Base-by-base conservation (phyloP, 352 stramenopile genomes). In the Globisporangium yorkense region DNA sequence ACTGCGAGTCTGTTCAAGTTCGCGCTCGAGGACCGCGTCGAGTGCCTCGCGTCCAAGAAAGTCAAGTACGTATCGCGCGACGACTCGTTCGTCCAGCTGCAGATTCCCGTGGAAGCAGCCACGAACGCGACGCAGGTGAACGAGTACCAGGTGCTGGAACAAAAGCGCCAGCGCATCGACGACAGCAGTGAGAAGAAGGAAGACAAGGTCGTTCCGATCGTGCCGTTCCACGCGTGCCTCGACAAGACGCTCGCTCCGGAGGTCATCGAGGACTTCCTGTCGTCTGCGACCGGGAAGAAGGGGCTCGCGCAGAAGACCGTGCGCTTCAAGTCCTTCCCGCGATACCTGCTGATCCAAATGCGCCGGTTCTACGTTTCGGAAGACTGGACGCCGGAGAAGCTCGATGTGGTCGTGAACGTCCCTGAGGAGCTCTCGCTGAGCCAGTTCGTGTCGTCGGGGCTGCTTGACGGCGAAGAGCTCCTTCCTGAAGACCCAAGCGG, bases 271-370 rank as follows among this genome's bases (percentile, higher is more conserved):
- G 95, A 96, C 47, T 94, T 96, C 57, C 69, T 93, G 21, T 91
- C 80, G 0, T 64, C 75, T 1, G 86, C 82, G 13, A 94, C 84
- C 12, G 73, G 80, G 9, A 81, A 80, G 57, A 95, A 94, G 54
- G 84, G 84, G 8, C 62, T 83, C 15, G 86, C 86, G 1, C 76
- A 92, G 41, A 93, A 94, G 57, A 88, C 70, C 0, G 83, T 87
- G 35, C 81, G 93, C 16, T 95, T 99, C 63, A 72, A 77, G 43
- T 97, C 93, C 29, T 99, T 99, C 61, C 97, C 97, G 12, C 82
- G 89, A 9, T 99, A 99, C 67, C 71, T 99, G 31, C 70, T 98
- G 21, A 68, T 99, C 27, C 94, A 99, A 74, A 96, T 99, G 75
- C 80, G 94, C 43, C 84, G 97, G 12, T 99, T 99, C 66, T 96